Conservation (phyloP, 805 yeast genomes). For the Hanseniaspora lindneri region DNA sequence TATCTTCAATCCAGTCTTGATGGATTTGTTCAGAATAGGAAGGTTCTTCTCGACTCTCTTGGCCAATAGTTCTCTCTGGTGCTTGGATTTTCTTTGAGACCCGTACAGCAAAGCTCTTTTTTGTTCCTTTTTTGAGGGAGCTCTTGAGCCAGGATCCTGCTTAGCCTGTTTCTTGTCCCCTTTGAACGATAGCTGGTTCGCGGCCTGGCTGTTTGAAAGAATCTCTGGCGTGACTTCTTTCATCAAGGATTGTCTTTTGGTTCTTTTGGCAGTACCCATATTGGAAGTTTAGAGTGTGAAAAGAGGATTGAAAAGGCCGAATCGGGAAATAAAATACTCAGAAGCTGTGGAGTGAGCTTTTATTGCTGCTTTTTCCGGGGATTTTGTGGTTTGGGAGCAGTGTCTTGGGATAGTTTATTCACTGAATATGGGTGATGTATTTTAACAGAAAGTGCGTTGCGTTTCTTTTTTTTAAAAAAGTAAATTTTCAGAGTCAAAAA, state of each 20-base stretch:
- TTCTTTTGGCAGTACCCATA: slow-evolving; percentile 40
- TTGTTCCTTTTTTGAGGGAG: slow-evolving; percentile 47
- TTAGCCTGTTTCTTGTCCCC: slow-evolving; percentile 35
- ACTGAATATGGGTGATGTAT: too few species aligned
- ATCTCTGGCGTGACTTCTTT: slow-evolving; percentile 57
- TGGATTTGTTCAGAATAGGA: slow-evolving; percentile 70
- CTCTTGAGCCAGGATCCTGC: slow-evolving; percentile 48
- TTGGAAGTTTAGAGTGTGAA: too few species aligned
- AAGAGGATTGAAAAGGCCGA: too few species aligned
- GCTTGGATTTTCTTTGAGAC: slow-evolving; percentile 38
- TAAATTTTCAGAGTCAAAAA: not conserved
- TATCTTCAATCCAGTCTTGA: slow-evolving; percentile 72
- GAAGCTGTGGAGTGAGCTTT: too few species aligned
- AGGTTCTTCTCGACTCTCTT: slow-evolving; percentile 64
- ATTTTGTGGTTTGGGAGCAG: too few species aligned
- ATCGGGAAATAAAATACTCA: too few species aligned
- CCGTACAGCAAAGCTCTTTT: slow-evolving; percentile 58
- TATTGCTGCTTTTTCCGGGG: too few species aligned
- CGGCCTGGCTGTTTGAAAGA: slow-evolving; percentile 51
- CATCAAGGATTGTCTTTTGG: slow-evolving; percentile 39
- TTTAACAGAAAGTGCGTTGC: too few species aligned
- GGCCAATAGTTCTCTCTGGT: slow-evolving; percentile 20
- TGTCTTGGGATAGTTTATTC: too few species aligned
- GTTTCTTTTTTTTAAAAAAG: not conserved
- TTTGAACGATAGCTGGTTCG: slow-evolving; percentile 45